Evolutionary conservation across 225 moss, liverwort and hornwort species (phyloP).

Genomic region (Ulota crispa): DNA sequence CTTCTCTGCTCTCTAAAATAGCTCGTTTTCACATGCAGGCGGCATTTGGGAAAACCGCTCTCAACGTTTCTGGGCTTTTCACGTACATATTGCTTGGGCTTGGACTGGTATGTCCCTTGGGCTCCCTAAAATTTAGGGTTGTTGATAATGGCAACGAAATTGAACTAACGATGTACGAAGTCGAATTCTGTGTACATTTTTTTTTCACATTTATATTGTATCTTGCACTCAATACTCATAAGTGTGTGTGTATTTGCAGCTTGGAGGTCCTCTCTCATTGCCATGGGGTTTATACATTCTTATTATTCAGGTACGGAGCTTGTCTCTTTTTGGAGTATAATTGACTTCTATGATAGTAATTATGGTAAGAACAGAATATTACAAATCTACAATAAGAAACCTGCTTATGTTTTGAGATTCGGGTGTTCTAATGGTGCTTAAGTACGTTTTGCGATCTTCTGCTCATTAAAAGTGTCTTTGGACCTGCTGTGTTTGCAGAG

Average conservation of each 20-base stretch:
- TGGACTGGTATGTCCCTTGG: slow-evolving; percentile 50
- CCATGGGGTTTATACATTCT: slow-evolving; percentile 92
- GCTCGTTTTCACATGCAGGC: slow-evolving; percentile 47
- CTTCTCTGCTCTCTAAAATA: slow-evolving; percentile 14
- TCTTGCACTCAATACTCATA: slow-evolving; percentile 13
- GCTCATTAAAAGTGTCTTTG: not conserved
- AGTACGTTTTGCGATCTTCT: not conserved
- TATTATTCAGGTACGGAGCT: slow-evolving; percentile 60
- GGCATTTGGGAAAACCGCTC: slow-evolving; percentile 68
- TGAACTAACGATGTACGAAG: not conserved
- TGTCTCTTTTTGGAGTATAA: not conserved
- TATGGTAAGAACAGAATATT: not conserved
- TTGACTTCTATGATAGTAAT: not conserved
- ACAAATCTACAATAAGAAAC: not conserved
- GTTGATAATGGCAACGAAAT: not conserved
- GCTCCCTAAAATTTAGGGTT: not conserved
- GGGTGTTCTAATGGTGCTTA: not conserved
- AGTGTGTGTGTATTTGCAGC: slow-evolving; percentile 32
- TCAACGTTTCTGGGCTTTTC: slow-evolving; percentile 70
- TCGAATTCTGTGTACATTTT: not conserved
- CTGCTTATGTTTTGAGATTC: slow-evolving; percentile 3
- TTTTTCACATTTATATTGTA: not conserved
- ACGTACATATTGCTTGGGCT: slow-evolving; percentile 78
- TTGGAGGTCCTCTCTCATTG: slow-evolving; percentile 85
- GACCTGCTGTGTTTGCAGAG: slow-evolving; percentile 43